Percentiles rank a stretch among this genome's conserved stretches.
Evolutionary conservation across 768 basidiomycete species (phyloP).

Genomic region (Boletales sp.): DNA sequence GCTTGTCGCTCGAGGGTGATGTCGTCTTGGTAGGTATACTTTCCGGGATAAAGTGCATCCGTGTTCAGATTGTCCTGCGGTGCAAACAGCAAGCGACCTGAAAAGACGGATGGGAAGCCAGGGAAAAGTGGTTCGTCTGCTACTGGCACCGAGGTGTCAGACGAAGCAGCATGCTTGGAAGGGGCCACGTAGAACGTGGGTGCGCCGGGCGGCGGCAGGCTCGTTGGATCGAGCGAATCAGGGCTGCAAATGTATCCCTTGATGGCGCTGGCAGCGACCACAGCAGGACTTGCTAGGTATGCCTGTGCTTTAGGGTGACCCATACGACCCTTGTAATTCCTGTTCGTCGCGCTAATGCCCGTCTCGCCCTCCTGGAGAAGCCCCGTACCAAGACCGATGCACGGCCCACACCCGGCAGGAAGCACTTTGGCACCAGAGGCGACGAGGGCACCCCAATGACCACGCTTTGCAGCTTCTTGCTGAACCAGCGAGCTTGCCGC

Average conservation of each 20-base stretch:
- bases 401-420: slow-evolving; percentile 96
- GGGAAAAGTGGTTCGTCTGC: slow-evolving; percentile 64
- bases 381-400: slow-evolving; percentile 93
- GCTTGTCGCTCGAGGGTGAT: slow-evolving; percentile 94
- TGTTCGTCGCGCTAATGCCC: slow-evolving; percentile 96
- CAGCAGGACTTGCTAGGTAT: slow-evolving; percentile 94
- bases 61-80: slow-evolving; percentile 99
- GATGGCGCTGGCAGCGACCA: slow-evolving; percentile 93
- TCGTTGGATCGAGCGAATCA: slow-evolving; percentile 52
- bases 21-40: slow-evolving; percentile 99
- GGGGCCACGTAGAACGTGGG: slow-evolving; percentile 57
- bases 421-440: slow-evolving; percentile 89
- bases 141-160: slow-evolving; percentile 22
- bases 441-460: slow-evolving; percentile 86
- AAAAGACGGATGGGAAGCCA: slow-evolving; percentile 80
- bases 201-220: slow-evolving; percentile 47
- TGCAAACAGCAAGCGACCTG: slow-evolving; percentile 83
- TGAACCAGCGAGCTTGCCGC: slow-evolving; percentile 93
- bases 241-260: slow-evolving; percentile 91
- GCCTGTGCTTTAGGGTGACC: slow-evolving; percentile 93
- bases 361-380: slow-evolving; percentile 91
- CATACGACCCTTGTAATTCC: slow-evolving; percentile 99
- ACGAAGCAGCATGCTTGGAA: slow-evolving; percentile 25
- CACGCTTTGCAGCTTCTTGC: slow-evolving; percentile 77
- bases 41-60: slow-evolving; percentile 97